Evolutionary conservation across 2,329 filamentous ascomycete genomes (phyloP).

Genomic region (Exophiala oligosperma): DNA sequence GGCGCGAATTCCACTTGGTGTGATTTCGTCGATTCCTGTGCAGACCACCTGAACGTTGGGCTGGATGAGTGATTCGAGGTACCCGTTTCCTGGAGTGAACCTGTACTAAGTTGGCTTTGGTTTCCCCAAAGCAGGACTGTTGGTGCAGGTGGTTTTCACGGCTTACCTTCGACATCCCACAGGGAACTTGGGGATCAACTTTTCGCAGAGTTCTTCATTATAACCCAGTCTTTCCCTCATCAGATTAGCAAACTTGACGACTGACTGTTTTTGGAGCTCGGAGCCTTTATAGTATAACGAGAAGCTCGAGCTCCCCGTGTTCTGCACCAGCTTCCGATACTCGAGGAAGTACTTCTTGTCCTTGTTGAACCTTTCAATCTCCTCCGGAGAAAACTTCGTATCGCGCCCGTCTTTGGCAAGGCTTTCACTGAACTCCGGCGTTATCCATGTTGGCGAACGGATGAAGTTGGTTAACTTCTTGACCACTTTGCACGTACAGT

Average conservation of each 20-base stretch:
- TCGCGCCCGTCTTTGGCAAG: conserved; percentile 11
- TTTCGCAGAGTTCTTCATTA: conserved; percentile 33
- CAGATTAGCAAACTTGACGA: conserved; percentile 7
- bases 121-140: too few species aligned
- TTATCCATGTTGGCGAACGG: conserved; percentile 24
- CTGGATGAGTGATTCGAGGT: conserved; percentile 29
- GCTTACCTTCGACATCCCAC: conserved; percentile 47
- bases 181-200: conserved; percentile 37
- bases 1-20: conserved; percentile 23
- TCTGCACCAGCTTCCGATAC: conserved; percentile 35
- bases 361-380: conserved; percentile 22
- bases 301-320: conserved; percentile 42
- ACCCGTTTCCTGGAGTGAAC: conserved; percentile 19
- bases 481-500: background rate
- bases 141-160: background rate
- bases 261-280: conserved; percentile 8
- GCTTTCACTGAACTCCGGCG: conserved; percentile 11
- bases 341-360: conserved; percentile 27
- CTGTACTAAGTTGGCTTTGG: too few species aligned
- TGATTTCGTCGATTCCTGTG: conserved; percentile 20
- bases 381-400: conserved; percentile 8
- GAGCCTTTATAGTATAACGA: conserved; percentile 36
- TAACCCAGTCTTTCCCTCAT: conserved; percentile 28
- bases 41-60: conserved; percentile 26
- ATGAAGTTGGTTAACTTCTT: conserved; percentile 32